Conservation (phyloP, 352 stramenopile genomes). For the Phytophthora crassamura region DNA sequence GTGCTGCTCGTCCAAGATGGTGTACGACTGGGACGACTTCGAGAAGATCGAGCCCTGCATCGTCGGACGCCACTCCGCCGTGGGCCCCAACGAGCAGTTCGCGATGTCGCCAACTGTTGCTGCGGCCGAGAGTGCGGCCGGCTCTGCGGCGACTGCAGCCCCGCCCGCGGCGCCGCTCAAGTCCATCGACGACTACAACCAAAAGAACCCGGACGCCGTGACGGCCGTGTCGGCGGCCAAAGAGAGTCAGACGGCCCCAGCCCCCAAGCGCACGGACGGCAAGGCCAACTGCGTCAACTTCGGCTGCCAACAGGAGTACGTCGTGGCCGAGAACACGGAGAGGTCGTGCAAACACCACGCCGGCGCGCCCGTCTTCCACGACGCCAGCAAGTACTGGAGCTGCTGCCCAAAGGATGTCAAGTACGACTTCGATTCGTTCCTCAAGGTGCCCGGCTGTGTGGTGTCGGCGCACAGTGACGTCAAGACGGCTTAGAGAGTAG, state of each 20-base stretch:
- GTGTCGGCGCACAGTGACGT: constrained; percentile 83
- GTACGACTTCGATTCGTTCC: constrained; percentile 96
- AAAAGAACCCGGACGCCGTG: constrained; percentile 89
- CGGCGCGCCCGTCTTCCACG: constrained; percentile 92
- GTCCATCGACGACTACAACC: constrained; percentile 94
- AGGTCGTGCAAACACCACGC: constrained; percentile 87
- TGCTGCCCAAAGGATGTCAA: constrained; percentile 94
- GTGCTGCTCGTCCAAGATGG: constrained; percentile 90
- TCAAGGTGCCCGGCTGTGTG: constrained; percentile 89
- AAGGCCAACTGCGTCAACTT: constrained; percentile 92
- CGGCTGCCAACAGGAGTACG: constrained; percentile 93
- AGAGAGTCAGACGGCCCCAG: constrained; percentile 52
- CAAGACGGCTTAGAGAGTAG: constrained; percentile 48
- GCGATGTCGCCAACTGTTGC: constrained; percentile 84
- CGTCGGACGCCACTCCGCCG: constrained; percentile 72
- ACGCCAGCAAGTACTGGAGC: constrained; percentile 94
- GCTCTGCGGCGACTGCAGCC: constrained; percentile 19
- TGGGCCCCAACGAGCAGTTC: constrained; percentile 75
- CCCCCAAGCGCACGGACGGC: constrained; percentile 77
- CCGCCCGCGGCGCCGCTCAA: constrained; percentile 64
- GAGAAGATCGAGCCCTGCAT: constrained; percentile 86
- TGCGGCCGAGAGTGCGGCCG: constrained; percentile 56
- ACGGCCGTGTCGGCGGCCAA: constrained; percentile 81
- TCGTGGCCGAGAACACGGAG: constrained; percentile 86
- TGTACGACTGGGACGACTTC: constrained; percentile 97